These are phyloP conservation scores for Ophiostoma ulmi DNA, from an alignment of 2,329 filamentous ascomycete genomes.

Conservation along the genomic window DNA sequence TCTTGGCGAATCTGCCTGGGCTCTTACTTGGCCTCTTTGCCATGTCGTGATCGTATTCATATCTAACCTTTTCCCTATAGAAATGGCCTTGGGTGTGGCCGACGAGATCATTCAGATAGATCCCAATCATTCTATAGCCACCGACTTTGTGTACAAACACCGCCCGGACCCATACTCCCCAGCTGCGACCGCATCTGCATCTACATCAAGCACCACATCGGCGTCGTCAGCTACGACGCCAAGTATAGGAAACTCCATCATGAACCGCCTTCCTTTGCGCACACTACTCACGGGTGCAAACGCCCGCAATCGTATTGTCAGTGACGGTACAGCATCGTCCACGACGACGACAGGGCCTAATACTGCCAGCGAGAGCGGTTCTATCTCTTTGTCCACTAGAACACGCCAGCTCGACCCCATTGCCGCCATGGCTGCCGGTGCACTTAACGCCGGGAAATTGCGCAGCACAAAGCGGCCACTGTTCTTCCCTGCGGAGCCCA, in stretches of 20 bases:
- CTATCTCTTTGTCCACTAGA: background rate
- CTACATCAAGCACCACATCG: slow-evolving; percentile 6
- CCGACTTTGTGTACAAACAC: slow-evolving; percentile 5
- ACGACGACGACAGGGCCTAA: background rate
- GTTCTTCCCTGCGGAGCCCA: background rate
- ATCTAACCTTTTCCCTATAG: slow-evolving; percentile 2
- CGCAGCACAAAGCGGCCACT: slow-evolving; percentile 16
- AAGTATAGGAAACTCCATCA: background rate
- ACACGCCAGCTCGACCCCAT: slow-evolving; percentile 16
- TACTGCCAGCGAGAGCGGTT: slow-evolving; percentile 15
- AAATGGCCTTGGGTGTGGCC: slow-evolving; percentile 22
- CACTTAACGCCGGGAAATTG: background rate
- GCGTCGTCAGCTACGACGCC: slow-evolving; percentile 13
- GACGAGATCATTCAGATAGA: slow-evolving; percentile 25
- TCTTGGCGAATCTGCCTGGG: background rate
- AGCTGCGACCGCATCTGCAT: background rate
- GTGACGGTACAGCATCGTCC: background rate
- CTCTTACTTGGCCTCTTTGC: background rate
- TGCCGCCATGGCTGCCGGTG: slow-evolving; percentile 16
- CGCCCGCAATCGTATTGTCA: background rate
- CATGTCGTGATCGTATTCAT: background rate
- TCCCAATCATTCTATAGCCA: slow-evolving; percentile 18
- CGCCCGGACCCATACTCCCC: background rate
- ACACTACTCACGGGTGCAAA: background rate
- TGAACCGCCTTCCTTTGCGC: background rate